Percentiles rank a stretch among this genome's conserved stretches.
Conservation (phyloP, 495 filamentous ascomycete genomes). For the Aspergillus carlsbadensis region DNA sequence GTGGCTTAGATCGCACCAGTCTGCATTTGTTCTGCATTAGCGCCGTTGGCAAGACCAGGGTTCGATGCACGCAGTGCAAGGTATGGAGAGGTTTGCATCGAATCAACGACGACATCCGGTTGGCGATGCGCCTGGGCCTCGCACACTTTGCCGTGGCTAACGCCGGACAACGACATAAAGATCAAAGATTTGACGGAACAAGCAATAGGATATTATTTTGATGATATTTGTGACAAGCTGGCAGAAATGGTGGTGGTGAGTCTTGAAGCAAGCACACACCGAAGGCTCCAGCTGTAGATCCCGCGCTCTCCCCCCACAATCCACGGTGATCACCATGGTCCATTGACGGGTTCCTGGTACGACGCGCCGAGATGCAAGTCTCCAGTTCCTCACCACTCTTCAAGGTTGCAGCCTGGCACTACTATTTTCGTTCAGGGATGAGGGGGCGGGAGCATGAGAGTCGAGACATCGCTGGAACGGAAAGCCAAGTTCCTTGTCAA, state of each 20-base stretch:
- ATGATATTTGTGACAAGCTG: too few species aligned
- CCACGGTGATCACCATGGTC: constrained; percentile 5
- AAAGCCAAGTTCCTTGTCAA: too few species aligned
- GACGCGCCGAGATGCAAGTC: constrained; percentile 14
- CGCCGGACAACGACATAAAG: neutral
- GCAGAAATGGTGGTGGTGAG: too few species aligned
- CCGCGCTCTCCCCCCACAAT: neutral
- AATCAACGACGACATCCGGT: neutral
- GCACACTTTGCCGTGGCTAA: constrained; percentile 1
- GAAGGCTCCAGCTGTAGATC: neutral
- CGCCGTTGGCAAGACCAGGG: neutral
- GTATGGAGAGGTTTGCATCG: constrained; percentile 3
- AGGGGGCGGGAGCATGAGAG: neutral
- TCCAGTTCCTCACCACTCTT: neutral
- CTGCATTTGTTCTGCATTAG: constrained; percentile 11
- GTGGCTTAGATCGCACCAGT: constrained; percentile 8
- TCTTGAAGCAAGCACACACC: neutral
- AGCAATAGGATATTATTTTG: neutral
- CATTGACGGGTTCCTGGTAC: constrained; percentile 16
- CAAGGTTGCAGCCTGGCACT: too few species aligned
- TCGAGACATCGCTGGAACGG: neutral
- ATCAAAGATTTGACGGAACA: neutral
- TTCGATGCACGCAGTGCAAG: constrained; percentile 12
- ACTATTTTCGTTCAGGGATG: neutral
- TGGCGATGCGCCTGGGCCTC: constrained; percentile 7